These are phyloP conservation scores for Tuber melanosporum DNA, from an alignment of 495 filamentous ascomycete species.

Conservation along the genomic window DNA sequence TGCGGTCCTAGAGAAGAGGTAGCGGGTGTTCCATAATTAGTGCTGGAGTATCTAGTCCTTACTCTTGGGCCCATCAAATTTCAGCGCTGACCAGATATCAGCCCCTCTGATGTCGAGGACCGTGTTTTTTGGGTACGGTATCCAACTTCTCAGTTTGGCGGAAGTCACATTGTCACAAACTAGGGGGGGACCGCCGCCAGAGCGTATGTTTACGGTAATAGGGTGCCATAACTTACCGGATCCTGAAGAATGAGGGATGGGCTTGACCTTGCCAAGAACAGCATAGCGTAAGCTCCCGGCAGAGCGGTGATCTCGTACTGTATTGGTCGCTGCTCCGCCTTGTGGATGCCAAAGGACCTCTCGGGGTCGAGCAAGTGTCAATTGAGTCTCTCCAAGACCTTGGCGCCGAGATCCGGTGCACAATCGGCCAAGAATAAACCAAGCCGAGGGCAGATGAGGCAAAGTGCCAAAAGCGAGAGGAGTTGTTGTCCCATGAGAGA, in stretches of 20 bases:
- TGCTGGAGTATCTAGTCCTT: neutral
- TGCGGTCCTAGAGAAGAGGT: neutral
- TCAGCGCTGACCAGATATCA: neutral
- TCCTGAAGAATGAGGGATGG: too few relatives aligned
- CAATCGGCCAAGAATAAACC: neutral
- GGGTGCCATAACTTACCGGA: neutral
- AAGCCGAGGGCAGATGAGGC: too few relatives aligned
- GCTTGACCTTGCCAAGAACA: neutral
- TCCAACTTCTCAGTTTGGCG: neutral
- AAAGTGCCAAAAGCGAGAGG: neutral
- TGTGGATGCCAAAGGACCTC: neutral
- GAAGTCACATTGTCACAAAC: neutral
- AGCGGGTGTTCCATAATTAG: neutral
- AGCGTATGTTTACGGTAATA: neutral
- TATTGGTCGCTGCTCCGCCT: neutral
- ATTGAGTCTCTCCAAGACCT: neutral
- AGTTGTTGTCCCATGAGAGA: neutral
- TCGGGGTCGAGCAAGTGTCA: neutral
- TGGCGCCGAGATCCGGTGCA: neutral
- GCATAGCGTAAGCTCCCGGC: neutral
- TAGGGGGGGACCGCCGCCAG: neutral
- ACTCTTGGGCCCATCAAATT: neutral
- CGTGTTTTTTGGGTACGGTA: neutral
- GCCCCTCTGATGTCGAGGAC: neutral
- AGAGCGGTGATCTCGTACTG: neutral